Conservation (phyloP, 2,329 filamentous ascomycete species). For the Amesomyces nigricolor region DNA sequence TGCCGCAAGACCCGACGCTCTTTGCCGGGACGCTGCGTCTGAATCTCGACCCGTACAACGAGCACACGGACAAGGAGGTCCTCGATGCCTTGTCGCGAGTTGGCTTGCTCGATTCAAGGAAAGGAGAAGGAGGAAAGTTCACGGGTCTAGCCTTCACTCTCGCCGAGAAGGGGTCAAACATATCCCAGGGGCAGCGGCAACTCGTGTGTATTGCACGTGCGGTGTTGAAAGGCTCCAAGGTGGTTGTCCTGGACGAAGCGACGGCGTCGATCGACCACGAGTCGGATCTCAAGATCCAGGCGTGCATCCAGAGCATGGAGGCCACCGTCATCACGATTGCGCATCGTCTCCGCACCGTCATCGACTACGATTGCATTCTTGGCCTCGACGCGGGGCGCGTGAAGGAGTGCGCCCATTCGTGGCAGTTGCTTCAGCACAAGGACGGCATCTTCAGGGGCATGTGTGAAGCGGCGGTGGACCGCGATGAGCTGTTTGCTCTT, state of each 20-base stretch:
- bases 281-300: slow-evolving; percentile 19
- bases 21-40: slow-evolving; percentile 12
- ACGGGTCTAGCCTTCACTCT: slow-evolving; percentile 8
- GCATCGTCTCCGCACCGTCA: slow-evolving; percentile 22
- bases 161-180: slow-evolving; percentile 10
- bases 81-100: slow-evolving; percentile 5
- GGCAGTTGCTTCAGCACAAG: slow-evolving; percentile 9
- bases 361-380: slow-evolving; percentile 21
- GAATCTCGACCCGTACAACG: slow-evolving; percentile 16
- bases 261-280: slow-evolving; percentile 18
- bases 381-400: slow-evolving; percentile 8
- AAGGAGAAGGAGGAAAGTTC: slow-evolving; percentile 4
- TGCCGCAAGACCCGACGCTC: slow-evolving; percentile 15
- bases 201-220: slow-evolving; percentile 15
- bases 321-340: slow-evolving; percentile 20
- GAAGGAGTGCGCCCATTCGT: slow-evolving; percentile 14
- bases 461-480: slow-evolving; percentile 13
- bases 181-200: slow-evolving; percentile 17
- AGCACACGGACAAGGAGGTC: slow-evolving; percentile 10
- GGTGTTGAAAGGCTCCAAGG: slow-evolving; percentile 9
- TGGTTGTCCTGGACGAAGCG: slow-evolving; percentile 17
- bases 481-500: slow-evolving; percentile 12
- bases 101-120: slow-evolving; percentile 7
- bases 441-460: slow-evolving; percentile 13
- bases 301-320: slow-evolving; percentile 14